Evolutionary conservation across 768 basidiomycete genomes (phyloP), one percentile per base, ranked within the genome.

Genomic region (Panellus pusillus): DNA sequence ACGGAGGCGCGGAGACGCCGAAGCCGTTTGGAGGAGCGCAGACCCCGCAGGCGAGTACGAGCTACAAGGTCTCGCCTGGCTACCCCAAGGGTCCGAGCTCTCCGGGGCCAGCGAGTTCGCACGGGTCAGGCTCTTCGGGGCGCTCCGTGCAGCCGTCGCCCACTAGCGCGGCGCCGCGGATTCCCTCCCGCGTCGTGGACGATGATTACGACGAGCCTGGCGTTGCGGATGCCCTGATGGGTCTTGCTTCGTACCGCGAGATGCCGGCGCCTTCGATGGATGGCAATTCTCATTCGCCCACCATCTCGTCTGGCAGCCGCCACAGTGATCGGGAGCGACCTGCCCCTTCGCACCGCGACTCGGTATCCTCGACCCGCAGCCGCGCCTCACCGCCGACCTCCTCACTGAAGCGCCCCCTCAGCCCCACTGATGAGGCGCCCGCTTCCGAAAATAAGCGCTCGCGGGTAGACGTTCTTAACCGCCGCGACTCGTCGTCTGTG

Each of bases 121-220:
- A 79, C 54, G 80, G 82, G 13, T 84, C 84, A 20, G 79, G 80
- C 1, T 82, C 83, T 1, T 80, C 81, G 36, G 75, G 68, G 47
- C 73, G 86, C 27, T 89, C 87, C 1, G 74, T 84, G 37, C 87
- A 88, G 60, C 88, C 87, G 2, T 89, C 86, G 28, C 87, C 89
- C 1, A 89, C 81, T 2, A 81, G 78, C 52, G 79, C 76, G 17
- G 77, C 79, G 7, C 79, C 83, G 47, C 71, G 81, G 35, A 79
- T 83, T 15, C 84, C 86, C 7, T 74, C 83, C 11, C 79, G 94
- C 7, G 72, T 81, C 1, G 79, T 95, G 15, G 93, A 97, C 63
- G 94, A 98, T 61, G 90, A 97, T 62, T 97, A 97, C 61, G 94
- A 98, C 62, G 94, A 94, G 68, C 77, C 76, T 20, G 90, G 88